Base-by-base conservation (phyloP, 2,329 filamentous ascomycete species). In the Dryadomyces sulphureus region DNA sequence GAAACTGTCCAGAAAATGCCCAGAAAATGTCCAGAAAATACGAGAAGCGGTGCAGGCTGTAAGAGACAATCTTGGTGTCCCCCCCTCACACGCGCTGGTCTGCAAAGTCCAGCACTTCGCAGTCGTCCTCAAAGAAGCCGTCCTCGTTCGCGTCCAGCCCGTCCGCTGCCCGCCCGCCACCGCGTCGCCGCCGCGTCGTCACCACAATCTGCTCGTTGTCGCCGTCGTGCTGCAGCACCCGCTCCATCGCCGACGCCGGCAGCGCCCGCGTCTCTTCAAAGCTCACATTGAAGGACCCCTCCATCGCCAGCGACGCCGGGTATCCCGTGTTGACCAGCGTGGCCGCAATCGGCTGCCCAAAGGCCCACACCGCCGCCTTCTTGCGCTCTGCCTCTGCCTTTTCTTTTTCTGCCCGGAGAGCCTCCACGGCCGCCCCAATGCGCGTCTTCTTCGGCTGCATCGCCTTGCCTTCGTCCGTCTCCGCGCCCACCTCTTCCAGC, bases 41-140 rank as follows among this genome's bases (percentile, higher is more conserved):
- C 12, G 16, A 39, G n/a, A n/a, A n/a, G n/a, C n/a, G n/a, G n/a
- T n/a, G n/a, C n/a, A n/a, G n/a, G n/a, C n/a, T 42, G 30, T 41
- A 34, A 25, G 25, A 41, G 41, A 36, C 24, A n/a, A 43, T 24
- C 38, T 27, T n/a, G n/a, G n/a, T n/a, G n/a, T n/a, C n/a, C n/a
- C n/a, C n/a, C n/a, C 42, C 49, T 70, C 59, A 81, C 27, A 80
- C 77, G 59, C 77, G 66, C 62, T 81, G 77, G 55, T 79, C 77
- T 21, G 87, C 84, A 72, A 92, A 93, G 64, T 94, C 87, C 51
- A 94, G 72, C 48, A 94, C 84, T 60, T 94, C 87, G 54, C 85
- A 92, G 58, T 93, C 88, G 59, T 94, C 86, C 63, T 94, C 88
- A 56, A 94, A 94, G 62, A 94, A 93, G 2, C 82, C 83, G 46